phyloP scores from a whole-genome alignment of 768 basidiomycete genomes.

The Kwoniella mangroviensis region DNA sequence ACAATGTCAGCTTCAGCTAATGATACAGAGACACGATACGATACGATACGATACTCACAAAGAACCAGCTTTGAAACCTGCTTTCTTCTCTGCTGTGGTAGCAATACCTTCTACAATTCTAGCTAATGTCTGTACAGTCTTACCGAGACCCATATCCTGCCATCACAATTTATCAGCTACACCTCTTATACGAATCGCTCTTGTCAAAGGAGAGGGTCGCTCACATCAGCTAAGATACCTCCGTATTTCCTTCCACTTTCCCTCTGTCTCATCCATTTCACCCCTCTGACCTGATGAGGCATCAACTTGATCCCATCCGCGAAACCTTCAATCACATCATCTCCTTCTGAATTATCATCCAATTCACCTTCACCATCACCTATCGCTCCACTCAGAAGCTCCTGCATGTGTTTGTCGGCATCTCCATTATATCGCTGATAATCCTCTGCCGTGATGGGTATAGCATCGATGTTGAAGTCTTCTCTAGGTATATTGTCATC shows the following conservation, averaged over 20 bases:
- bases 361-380: slow-evolving; percentile 62
- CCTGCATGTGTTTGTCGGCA: slow-evolving; percentile 76
- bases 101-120: slow-evolving; percentile 83
- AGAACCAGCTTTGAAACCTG: slow-evolving; percentile 64
- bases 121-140: slow-evolving; percentile 85
- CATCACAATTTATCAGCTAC: neutral
- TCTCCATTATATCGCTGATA: slow-evolving; percentile 60
- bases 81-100: slow-evolving; percentile 69
- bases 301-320: slow-evolving; percentile 70
- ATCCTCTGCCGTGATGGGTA: slow-evolving; percentile 41
- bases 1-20: neutral
- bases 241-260: slow-evolving; percentile 79
- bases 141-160: slow-evolving; percentile 59
- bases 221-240: slow-evolving; percentile 82
- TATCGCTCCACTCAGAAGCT: slow-evolving; percentile 70
- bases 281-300: slow-evolving; percentile 85
- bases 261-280: slow-evolving; percentile 83
- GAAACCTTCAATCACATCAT: slow-evolving; percentile 79
- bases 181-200: slow-evolving; percentile 62
- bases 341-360: slow-evolving; percentile 61
- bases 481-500: slow-evolving; percentile 37
- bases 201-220: too few relatives aligned
- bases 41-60: slow-evolving; percentile 42
- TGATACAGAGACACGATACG: neutral
- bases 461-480: slow-evolving; percentile 43